These are phyloP conservation scores for Pisolithus albus DNA, from an alignment of 768 basidiomycete species.

Conservation along the genomic window DNA sequence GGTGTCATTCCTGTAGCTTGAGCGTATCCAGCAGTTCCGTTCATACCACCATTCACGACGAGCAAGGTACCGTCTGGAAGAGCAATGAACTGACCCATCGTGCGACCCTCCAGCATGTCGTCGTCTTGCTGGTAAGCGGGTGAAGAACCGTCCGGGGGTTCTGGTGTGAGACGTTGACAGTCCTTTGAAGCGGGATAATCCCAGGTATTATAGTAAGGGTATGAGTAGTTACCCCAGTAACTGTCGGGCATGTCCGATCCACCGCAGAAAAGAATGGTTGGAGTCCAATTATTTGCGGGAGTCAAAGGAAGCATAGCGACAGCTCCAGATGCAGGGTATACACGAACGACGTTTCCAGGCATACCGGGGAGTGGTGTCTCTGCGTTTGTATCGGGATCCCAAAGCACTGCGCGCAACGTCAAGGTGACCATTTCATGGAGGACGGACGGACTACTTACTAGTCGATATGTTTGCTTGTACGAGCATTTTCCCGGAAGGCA, in stretches of 20 bases:
- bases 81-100: constrained; percentile 89
- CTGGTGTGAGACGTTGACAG: constrained; percentile 83
- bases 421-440: neutral
- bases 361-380: constrained; percentile 65
- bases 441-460: constrained; percentile 10
- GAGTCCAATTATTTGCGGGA: constrained; percentile 80
- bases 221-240: constrained; percentile 72
- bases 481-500: constrained; percentile 69
- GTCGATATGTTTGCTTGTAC: constrained; percentile 64
- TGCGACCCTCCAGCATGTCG: constrained; percentile 64
- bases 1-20: constrained; percentile 41
- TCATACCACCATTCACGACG: constrained; percentile 76
- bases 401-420: constrained; percentile 31
- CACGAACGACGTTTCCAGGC: constrained; percentile 68
- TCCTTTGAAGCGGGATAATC: constrained; percentile 62
- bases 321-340: constrained; percentile 88
- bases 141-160: constrained; percentile 61
- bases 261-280: constrained; percentile 86
- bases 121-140: constrained; percentile 67
- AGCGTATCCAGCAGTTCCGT: constrained; percentile 88
- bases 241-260: constrained; percentile 72
- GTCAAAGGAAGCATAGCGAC: constrained; percentile 91
- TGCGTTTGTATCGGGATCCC: constrained; percentile 47
- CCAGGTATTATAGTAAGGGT: constrained; percentile 69
- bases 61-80: constrained; percentile 73